These are phyloP conservation scores for Xerocomellus chrysenteron DNA, from an alignment of 768 basidiomycete genomes.

Conservation along the genomic window DNA sequence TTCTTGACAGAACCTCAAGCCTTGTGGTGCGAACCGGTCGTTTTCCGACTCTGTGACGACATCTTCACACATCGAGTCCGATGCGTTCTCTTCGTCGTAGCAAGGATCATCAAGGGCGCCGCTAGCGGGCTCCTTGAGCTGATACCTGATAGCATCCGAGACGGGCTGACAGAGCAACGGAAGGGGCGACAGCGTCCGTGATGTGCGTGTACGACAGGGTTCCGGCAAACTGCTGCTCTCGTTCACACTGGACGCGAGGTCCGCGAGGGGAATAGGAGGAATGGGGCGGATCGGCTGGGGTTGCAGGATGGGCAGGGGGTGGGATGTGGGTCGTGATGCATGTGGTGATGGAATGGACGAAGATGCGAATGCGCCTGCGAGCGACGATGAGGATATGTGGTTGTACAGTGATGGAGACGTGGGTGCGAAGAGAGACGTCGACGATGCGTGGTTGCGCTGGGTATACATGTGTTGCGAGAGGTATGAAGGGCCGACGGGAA, in stretches of 20 bases:
- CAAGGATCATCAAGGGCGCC: constrained; percentile 1
- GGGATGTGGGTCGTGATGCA: constrained; percentile 13
- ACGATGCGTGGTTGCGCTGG: constrained; percentile 22
- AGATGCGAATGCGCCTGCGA: constrained; percentile 28
- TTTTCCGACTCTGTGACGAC: constrained; percentile 5
- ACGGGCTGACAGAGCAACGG: constrained; percentile 36
- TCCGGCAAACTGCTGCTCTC: constrained; percentile 8
- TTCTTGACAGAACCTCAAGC: constrained; percentile 15
- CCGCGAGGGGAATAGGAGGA: constrained; percentile 32
- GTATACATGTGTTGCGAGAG: constrained; percentile 22
- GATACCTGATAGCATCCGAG: constrained; percentile 33
- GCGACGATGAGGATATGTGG: constrained; percentile 21
- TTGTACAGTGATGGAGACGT: constrained; percentile 20
- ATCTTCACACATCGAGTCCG: constrained; percentile 22
- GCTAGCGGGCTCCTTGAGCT: constrained; percentile 17
- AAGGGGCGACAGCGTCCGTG: constrained; percentile 26
- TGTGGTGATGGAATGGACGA: constrained; percentile 13
- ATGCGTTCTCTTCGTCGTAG: constrained; percentile 13
- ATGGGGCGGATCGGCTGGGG: constrained; percentile 36
- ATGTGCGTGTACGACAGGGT: neutral
- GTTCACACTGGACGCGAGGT: constrained; percentile 24
- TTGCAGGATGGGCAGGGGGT: constrained; percentile 30
- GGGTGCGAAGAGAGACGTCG: constrained; percentile 20
- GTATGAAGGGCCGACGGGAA: constrained; percentile 14
- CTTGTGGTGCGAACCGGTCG: constrained; percentile 19